These are phyloP conservation scores for Ceratocystis cacaofunesta DNA, from an alignment of 2,329 filamentous ascomycete species.

Conservation along the genomic window DNA sequence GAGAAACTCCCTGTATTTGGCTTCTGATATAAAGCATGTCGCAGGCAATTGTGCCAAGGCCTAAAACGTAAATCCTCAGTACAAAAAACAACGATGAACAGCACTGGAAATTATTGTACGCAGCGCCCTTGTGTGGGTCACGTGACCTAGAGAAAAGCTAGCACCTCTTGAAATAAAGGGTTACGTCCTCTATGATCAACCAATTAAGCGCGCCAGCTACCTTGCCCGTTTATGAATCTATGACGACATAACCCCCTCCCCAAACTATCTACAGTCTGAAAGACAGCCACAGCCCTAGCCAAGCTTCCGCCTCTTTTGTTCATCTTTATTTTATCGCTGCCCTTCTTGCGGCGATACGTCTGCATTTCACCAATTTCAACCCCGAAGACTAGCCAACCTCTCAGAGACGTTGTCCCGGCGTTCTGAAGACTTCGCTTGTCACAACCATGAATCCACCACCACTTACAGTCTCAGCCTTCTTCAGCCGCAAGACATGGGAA, in stretches of 20 bases:
- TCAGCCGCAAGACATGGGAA: conserved; percentile 6
- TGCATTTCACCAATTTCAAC: background rate
- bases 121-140: no score
- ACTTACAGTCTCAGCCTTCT: background rate
- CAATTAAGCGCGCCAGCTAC: background rate
- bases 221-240: background rate
- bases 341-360: background rate
- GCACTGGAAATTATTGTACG: no score
- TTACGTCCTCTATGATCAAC: background rate
- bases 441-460: background rate
- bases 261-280: no score
- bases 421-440: background rate
- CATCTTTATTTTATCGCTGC: background rate
- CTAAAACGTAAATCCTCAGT: no score
- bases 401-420: no score
- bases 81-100: no score
- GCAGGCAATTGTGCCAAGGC: no score
- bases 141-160: no score
- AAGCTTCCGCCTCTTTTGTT: background rate
- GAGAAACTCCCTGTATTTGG: no score
- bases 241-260: background rate
- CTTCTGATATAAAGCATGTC: no score
- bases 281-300: background rate
- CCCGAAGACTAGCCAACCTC: background rate
- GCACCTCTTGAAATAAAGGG: no score